Base-by-base conservation (phyloP, 2,329 filamentous ascomycete genomes). In the Nemania sp. region DNA sequence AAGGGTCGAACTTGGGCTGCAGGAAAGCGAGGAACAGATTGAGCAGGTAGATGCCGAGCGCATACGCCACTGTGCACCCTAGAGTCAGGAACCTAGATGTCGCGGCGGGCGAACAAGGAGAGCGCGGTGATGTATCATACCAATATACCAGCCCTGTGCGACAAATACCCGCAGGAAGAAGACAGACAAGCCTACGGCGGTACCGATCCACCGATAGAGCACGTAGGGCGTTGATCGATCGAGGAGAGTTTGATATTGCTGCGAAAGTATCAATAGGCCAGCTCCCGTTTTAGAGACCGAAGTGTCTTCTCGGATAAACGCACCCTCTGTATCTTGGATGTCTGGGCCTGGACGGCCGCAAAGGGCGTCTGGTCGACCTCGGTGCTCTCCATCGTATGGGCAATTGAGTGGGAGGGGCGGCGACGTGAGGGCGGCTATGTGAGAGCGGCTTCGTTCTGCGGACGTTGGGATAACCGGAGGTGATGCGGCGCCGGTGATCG, bases 11-110 rank as follows among this genome's bases (percentile, higher is more conserved):
- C 82, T 99, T 99, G 71, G 95, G 95, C 74, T 94, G 91, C 57
- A 99, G 85, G 83, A 99, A 99, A 70, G 95, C 95, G 75, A 99
- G 91, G 85, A 99, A 99, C 63, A 99, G 88, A 80, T 99, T 99
- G 64, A 99, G 88, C 49, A 99, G 90, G 82, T 99, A 99, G 79
- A 99, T 99, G 69, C 94, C 95, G 57, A 99, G 88, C 39, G 94
- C 95, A 78, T 99, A 99, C 69, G 93, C 94, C 71, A 99, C 95
- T 96, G 69, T 45, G 40, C 53, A 51, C 45, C 13, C 20, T 12
- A 29, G 25, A 29, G 55, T 69, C 66, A 67, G 70, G 34, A 52
- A 12, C 29, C 6, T n/a, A 18, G 20, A 43, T n/a, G 25, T 29
- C 25, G 7, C 25, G 18, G 39, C 11, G 17, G 58, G n/a, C 20